Evolutionary conservation across 257 asterid species (phyloP).

Genomic region (Ilex asprella): DNA sequence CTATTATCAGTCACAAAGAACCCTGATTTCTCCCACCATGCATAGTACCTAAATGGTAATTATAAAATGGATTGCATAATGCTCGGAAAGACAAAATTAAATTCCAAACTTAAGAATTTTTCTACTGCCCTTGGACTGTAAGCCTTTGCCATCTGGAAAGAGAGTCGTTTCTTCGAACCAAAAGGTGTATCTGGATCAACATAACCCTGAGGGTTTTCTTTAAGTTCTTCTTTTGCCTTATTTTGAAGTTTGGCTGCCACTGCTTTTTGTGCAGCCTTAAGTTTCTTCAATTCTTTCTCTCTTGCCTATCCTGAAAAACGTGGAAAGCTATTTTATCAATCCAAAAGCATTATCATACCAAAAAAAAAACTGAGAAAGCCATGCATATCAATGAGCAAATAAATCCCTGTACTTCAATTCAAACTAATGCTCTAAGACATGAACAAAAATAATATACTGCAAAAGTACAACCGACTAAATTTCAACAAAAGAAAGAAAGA

Average conservation of each 20-base stretch:
- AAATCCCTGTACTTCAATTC: too few relatives aligned
- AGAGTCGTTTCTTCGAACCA: constrained; percentile 76
- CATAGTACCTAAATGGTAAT: constrained; percentile 66
- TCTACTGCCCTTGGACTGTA: constrained; percentile 78
- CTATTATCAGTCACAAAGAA: constrained; percentile 76
- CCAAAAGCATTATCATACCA: too few relatives aligned
- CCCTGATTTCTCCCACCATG: constrained; percentile 89
- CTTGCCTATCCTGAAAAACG: constrained; percentile 14
- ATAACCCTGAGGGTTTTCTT: constrained; percentile 71
- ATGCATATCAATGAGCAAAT: too few relatives aligned
- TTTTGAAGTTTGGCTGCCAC: constrained; percentile 69
- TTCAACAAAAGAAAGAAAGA: too few relatives aligned
- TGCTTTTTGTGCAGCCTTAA: constrained; percentile 83
- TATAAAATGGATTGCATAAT: neutral
- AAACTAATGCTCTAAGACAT: too few relatives aligned
- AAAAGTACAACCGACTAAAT: too few relatives aligned
- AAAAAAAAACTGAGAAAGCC: too few relatives aligned
- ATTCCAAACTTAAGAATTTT: constrained; percentile 48
- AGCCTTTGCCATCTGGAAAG: constrained; percentile 78
- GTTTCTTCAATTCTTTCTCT: constrained; percentile 84
- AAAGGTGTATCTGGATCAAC: constrained; percentile 70
- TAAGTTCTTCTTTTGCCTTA: constrained; percentile 61
- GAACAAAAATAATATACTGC: too few relatives aligned
- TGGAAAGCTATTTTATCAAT: too few relatives aligned
- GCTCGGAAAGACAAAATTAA: neutral